Evolutionary conservation across 1,284 basidiomycete species (phyloP).

Genomic region (Stygiomarasmius scandens): DNA sequence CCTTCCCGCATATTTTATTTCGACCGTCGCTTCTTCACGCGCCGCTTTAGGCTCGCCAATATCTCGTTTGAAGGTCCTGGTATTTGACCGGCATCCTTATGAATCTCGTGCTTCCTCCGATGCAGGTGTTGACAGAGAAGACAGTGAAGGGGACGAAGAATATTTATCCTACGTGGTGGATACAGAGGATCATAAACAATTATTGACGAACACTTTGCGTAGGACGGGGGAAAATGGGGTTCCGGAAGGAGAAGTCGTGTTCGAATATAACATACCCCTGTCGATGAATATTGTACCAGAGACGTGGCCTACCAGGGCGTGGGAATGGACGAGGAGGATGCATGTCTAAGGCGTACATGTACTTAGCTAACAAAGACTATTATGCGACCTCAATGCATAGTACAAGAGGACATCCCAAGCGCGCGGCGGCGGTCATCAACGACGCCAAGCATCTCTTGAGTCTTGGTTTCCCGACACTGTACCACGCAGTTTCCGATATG

Average conservation of each 20-base stretch:
- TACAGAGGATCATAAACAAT: constrained; percentile 8
- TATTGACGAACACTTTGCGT: constrained; percentile 3
- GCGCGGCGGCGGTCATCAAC: no score
- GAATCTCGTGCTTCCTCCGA: background rate
- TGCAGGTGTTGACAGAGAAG: background rate
- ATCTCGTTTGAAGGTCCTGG: constrained; percentile 2
- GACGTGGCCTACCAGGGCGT: constrained; percentile 7
- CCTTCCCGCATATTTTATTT: constrained; percentile 6
- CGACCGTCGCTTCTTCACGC: constrained; percentile 6
- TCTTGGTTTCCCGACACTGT: no score
- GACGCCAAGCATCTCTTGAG: no score
- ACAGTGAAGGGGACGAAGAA: background rate
- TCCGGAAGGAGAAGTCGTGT: background rate
- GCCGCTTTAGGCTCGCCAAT: constrained; percentile 8
- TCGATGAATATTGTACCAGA: constrained; percentile 11
- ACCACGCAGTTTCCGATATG: no score
- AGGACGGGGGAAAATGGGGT: background rate
- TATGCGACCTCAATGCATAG: no score
- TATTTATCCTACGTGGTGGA: background rate
- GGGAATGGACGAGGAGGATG: constrained; percentile 4
- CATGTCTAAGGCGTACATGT: background rate
- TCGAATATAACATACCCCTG: constrained; percentile 11
- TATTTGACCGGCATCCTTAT: constrained; percentile 2
- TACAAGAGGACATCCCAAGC: no score
- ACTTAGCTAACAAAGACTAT: no score